Base-by-base conservation (phyloP, 2,329 filamentous ascomycete genomes). In the Alternaria viburni region DNA sequence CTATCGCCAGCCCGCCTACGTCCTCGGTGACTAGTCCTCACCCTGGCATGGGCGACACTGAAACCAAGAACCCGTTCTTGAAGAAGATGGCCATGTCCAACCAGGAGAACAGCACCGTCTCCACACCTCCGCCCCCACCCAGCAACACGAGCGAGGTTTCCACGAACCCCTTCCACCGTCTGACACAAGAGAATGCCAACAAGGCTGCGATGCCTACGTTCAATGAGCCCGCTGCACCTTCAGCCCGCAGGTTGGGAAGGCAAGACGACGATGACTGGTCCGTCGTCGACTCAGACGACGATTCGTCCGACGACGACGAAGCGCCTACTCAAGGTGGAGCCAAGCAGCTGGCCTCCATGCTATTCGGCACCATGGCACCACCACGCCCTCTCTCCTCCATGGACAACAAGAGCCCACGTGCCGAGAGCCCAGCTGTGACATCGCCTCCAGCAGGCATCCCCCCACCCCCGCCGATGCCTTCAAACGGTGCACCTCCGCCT, bases 331-430 rank as follows among this genome's bases (percentile, higher is more conserved):
- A 92, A 17, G 91, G 91, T 54, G 93, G 93, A 58, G 96, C 96
- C 52, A 96, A 96, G 64, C 93, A 97, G 72, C 88, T 99, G 41
- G 96, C 96, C 15, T 97, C 93, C 7, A 96, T 97, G 64, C 86
- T 99, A 19, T 99, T 99, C 78, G 95, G 96, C 62, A 97, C 94
- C 55, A 98, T 99, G 94, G 95, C 88, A 10, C 95, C 96, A 43
- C 95, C 96, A 13, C 89, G 95, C 55, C 94, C 95, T 28, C 82
- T 97, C 47, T 96, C 93, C 19, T 91, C 93, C 7, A 89, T 92
- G 79, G 93, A 92, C 58, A 89, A 91, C 69, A 91, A 92, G 71
- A 82, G 81, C 60, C 79, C 84, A 43, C 60, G 79, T 77, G 60
- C 81, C 69, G 51, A 83, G 73, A 73, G 82, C 80, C 63, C 81